Conservation (phyloP, 495 filamentous ascomycete genomes). For the Penicillium diatomitis region DNA sequence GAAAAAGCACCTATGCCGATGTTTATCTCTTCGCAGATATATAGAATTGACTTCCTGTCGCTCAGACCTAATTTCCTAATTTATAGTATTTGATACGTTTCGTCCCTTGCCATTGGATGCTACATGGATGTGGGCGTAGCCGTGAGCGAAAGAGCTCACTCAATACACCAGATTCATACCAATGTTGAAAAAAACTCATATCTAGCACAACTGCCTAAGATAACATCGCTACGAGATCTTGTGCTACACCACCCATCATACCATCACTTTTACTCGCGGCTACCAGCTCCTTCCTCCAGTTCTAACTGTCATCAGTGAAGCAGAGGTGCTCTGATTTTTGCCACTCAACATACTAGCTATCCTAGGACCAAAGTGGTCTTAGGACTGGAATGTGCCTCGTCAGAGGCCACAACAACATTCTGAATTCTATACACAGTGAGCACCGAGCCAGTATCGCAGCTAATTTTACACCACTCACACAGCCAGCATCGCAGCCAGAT, state of each 20-base stretch:
- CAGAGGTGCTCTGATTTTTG: constrained; percentile 44
- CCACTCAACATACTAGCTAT: no score
- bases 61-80: constrained; percentile 65
- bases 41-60: constrained; percentile 51
- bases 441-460: no score
- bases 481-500: no score
- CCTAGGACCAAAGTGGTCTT: no score
- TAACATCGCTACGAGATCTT: constrained; percentile 42
- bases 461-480: no score
- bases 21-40: constrained; percentile 53
- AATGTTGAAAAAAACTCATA: constrained; percentile 49
- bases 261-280: constrained; percentile 56
- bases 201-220: constrained; percentile 53
- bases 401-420: no score
- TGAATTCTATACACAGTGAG: no score
- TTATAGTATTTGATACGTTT: constrained; percentile 1
- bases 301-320: constrained; percentile 39
- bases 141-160: constrained; percentile 12
- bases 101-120: not conserved
- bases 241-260: constrained; percentile 49
- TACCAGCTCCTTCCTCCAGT: constrained; percentile 53
- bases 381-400: no score
- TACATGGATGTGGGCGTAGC: no score
- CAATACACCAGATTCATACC: constrained; percentile 39
- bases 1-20: no score